Evolutionary conservation across 2,329 filamentous ascomycete genomes (phyloP).

Genomic region (Alternaria ethzedia): DNA sequence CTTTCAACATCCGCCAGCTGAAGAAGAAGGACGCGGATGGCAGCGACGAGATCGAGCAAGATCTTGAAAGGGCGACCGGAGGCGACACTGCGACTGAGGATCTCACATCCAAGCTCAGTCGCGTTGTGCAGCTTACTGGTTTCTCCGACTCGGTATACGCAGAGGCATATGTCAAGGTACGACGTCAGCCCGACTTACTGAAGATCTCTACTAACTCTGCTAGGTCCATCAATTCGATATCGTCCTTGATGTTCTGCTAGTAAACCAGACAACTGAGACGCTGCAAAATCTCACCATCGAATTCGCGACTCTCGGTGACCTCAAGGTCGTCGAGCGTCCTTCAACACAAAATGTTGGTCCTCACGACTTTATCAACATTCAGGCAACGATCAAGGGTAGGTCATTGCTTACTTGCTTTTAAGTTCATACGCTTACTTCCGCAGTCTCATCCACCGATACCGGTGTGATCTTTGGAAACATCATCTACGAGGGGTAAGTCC

Average conservation of each 20-base stretch:
- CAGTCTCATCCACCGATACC: conserved; percentile 93
- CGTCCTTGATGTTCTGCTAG: conserved; percentile 90
- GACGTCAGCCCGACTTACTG: not conserved
- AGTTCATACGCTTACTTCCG: conserved; percentile 11
- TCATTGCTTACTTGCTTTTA: not conserved
- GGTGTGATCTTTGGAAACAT: conserved; percentile 99
- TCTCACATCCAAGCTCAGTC: conserved; percentile 89
- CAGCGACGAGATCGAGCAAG: conserved; percentile 82
- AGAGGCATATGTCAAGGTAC: conserved; percentile 93
- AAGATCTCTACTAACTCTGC: conserved; percentile 12
- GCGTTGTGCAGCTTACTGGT: conserved; percentile 94
- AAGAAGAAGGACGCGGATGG: conserved; percentile 85
- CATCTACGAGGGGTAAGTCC: conserved; percentile 80
- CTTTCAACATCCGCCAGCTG: conserved; percentile 89
- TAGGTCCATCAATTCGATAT: conserved; percentile 94
- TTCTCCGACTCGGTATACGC: conserved; percentile 98
- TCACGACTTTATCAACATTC: conserved; percentile 97
- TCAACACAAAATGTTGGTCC: conserved; percentile 95
- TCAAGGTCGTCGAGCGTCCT: conserved; percentile 96
- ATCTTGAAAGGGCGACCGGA: conserved; percentile 92
- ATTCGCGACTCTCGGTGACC: conserved; percentile 95
- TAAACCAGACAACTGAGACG: conserved; percentile 97
- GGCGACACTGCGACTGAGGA: conserved; percentile 86
- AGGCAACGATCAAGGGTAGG: conserved; percentile 97
- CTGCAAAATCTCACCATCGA: conserved; percentile 97